phyloP scores from a whole-genome alignment of 1,284 basidiomycete species.

The Melampsora americana region DNA sequence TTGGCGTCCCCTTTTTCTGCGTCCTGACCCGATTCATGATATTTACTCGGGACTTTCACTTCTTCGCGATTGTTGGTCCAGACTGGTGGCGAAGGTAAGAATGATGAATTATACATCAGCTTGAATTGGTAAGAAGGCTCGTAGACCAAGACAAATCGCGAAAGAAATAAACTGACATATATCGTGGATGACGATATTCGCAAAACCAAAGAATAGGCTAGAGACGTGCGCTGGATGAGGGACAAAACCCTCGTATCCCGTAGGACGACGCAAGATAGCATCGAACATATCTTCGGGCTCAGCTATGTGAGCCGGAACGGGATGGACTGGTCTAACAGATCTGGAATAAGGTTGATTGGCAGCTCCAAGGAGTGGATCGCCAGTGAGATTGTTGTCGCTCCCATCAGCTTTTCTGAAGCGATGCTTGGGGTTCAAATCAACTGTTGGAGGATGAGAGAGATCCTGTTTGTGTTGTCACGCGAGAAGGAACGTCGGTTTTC shows the following conservation, averaged over 20 bases:
- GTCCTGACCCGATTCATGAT: not conserved
- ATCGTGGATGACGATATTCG: conserved; percentile 40
- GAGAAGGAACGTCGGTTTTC: not conserved
- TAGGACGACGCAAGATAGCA: conserved; percentile 28
- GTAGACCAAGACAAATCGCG: not conserved
- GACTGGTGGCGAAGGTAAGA: not conserved
- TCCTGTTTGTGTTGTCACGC: conserved; percentile 16
- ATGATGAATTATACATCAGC: not conserved
- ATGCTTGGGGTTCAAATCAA: conserved; percentile 31
- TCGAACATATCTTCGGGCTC: conserved; percentile 42
- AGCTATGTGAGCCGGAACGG: conserved; percentile 26
- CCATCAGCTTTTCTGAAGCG: conserved; percentile 35
- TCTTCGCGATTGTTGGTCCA: conserved; percentile 32
- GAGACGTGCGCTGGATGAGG: conserved; percentile 35
- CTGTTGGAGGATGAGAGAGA: conserved; percentile 42
- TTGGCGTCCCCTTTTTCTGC: not conserved
- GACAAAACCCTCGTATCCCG: conserved; percentile 23
- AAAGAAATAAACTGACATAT: conserved; percentile 20
- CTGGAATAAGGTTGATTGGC: conserved; percentile 37
- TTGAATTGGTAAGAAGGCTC: not conserved
- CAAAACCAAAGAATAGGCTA: conserved; percentile 40
- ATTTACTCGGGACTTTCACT: conserved; percentile 10
- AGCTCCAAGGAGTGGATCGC: conserved; percentile 29
- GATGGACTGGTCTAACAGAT: conserved; percentile 33
- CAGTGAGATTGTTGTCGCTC: conserved; percentile 38